Evolutionary conservation across 768 basidiomycete species (phyloP), one percentile per base, ranked within the genome.

Genomic region (Cyathus striatus): DNA sequence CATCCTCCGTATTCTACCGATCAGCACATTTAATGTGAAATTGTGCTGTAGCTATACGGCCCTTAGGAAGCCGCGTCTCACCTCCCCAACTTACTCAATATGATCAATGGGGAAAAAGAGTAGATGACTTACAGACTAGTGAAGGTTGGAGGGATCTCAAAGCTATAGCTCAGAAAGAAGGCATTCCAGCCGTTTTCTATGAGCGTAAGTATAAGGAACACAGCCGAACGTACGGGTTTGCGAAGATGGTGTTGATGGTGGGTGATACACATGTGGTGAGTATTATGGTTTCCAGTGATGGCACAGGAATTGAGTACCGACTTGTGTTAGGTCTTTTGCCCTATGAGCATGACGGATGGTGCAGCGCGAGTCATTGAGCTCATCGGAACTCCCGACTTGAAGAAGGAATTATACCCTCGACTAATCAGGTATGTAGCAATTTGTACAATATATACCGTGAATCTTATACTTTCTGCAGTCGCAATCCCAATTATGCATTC

Each of bases 341-440:
- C 88, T 1, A 59, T 86, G 44, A 79, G 78, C 26, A 90, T 90
- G 88, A 83, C 85, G 0, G 87, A 90, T 56, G 87, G 87, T 0
- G 72, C 73, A 26, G 86, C 87, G 6, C 67, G 86, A 53, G 83
- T 86, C 0, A 65, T 90, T 17, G 86, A 90, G 52, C 63, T 87
- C 13, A 47, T 72, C 26, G 86, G 86, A 2, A 78, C 79, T 0
- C 56, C 64, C 0, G 70, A 70, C 27, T 77, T 83, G 74, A 83
- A 79, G 59, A 54, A 64, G n/a, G 67, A 76, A 16, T 52, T 88
- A 1, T 54, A 79, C 3, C 70, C 83, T 21, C 71, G 78, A 14
- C 70, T 89, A 16, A 74, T 69, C 33, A 86, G 84, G 85, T 81
- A 39, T 4, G 43, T 37, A n/a, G 16, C 38, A 7, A 21, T 39